Evolutionary conservation across 306 rosid genomes (phyloP).

Genomic region (Abrus pulchellus): DNA sequence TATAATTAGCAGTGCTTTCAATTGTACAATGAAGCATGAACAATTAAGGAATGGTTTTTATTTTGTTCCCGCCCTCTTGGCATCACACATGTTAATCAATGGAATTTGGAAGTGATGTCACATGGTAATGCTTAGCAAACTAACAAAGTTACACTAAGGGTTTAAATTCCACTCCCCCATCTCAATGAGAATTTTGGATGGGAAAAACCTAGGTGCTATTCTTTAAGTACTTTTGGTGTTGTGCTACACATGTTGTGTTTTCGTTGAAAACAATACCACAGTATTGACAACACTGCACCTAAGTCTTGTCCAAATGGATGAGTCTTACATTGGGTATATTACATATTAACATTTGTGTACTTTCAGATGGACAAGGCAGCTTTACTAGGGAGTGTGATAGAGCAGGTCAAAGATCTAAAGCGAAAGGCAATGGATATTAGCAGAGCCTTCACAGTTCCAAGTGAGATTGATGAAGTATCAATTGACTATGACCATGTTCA

Average conservation of each 20-base stretch:
- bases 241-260: too few relatives aligned
- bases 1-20: slow-evolving; percentile 3
- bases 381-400: slow-evolving; percentile 87
- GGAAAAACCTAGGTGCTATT: too few relatives aligned
- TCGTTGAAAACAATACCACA: too few relatives aligned
- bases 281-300: too few relatives aligned
- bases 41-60: not conserved
- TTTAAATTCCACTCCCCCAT: slow-evolving; percentile 1
- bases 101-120: slow-evolving; percentile 7
- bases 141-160: not conserved
- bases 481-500: slow-evolving; percentile 61
- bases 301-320: too few relatives aligned
- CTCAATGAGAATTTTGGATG: not conserved
- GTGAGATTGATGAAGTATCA: slow-evolving; percentile 81
- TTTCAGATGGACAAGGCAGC: slow-evolving; percentile 99
- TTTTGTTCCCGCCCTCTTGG: not conserved
- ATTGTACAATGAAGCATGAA: not conserved
- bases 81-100: slow-evolving; percentile 9
- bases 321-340: too few relatives aligned
- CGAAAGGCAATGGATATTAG: slow-evolving; percentile 80
- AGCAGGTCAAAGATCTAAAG: slow-evolving; percentile 90
- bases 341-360: slow-evolving; percentile 9
- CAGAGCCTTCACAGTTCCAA: slow-evolving; percentile 70
- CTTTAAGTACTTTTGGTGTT: too few relatives aligned
- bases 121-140: slow-evolving; percentile 18